Base-by-base conservation (phyloP, 768 basidiomycete species). In the Sporobolomyces phaffii region DNA sequence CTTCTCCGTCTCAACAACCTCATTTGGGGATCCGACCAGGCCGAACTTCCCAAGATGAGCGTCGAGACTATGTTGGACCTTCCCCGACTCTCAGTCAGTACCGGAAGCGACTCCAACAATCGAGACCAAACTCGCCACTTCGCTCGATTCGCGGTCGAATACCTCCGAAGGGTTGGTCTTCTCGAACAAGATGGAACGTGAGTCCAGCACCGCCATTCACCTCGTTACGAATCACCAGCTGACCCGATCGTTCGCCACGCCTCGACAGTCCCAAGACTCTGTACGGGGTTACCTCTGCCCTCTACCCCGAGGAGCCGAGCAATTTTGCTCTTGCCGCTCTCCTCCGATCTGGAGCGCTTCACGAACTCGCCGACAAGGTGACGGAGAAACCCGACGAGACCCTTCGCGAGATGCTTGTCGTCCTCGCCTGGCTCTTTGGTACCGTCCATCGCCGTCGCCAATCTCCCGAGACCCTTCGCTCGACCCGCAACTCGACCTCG, bases 71-170 rank as follows among this genome's bases (percentile, higher is more conserved):
- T 87, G 44, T 76, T 87, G 44, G 76, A 79, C 17, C 80, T 88
- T 11, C 85, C 86, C 8, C 83, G 83, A 45, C 78, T 88, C 65
- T 82, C 81, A 66, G 83, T 86, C 69, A 43, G 44, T 9, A 57
- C 58, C 28, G 24, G 29, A 18, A 53, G 43, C 22, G 57, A 40
- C 20, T 22, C 47, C 8, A 78, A 80, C 41, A 86, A 84, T 2
- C 80, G 77, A 64, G 77, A 82, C 13, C 85, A 88, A 70, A 76
- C 87, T 20, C 73, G 85, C 26, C 86, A 87, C 70, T 86, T 86
- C 70, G 73, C 87, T 20, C 80, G 86, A 28, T 88, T 88, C 78
- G 83, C 82, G 64, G 84, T 88, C 53, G 87, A 88, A 66, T 87
- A 86, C 69, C 80, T 88, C 14, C 81, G 85, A 41, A 83, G 85